phyloP scores from a whole-genome alignment of 352 stramenopile species.

The Globisporangium sylvaticum region DNA sequence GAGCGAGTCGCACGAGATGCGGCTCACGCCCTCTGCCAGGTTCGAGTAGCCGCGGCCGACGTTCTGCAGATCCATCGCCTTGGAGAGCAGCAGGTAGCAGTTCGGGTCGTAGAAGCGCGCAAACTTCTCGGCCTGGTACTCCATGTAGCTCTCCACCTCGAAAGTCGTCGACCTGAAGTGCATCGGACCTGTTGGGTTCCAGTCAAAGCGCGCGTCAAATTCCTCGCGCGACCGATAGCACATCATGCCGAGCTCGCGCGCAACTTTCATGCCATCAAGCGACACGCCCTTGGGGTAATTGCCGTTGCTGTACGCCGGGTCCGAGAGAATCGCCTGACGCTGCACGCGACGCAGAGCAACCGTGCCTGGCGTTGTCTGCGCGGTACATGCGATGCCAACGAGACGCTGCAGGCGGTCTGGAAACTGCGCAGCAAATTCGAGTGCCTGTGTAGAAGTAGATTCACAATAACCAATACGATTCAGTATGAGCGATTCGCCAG shows the following conservation, averaged over 20 bases:
- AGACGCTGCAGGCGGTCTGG: constrained; percentile 66
- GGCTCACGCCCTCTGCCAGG: constrained; percentile 65
- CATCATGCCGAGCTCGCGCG: constrained; percentile 83
- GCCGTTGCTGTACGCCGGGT: constrained; percentile 77
- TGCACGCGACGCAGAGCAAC: constrained; percentile 84
- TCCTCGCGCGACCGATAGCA: constrained; percentile 88
- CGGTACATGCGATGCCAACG: constrained; percentile 78
- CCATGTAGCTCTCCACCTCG: constrained; percentile 89
- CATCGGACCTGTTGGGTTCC: constrained; percentile 65
- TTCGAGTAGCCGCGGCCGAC: constrained; percentile 65
- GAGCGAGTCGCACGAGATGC: constrained; percentile 61
- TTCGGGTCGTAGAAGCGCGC: constrained; percentile 82
- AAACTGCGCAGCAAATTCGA: constrained; percentile 85
- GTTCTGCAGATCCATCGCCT: constrained; percentile 86
- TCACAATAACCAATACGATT: background rate
- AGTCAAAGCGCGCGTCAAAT: constrained; percentile 85
- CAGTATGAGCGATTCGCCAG: background rate
- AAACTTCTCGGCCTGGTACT: constrained; percentile 87
- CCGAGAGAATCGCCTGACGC: constrained; percentile 73
- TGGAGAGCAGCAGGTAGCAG: constrained; percentile 86
- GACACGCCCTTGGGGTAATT: constrained; percentile 56
- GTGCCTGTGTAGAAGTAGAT: too few relatives aligned
- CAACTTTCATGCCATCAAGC: constrained; percentile 81
- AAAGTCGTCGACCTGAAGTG: constrained; percentile 81
- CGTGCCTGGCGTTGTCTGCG: constrained; percentile 83